phyloP scores from a whole-genome alignment of 176 grass and related monocot genomes.

The Olyra latifolia region DNA sequence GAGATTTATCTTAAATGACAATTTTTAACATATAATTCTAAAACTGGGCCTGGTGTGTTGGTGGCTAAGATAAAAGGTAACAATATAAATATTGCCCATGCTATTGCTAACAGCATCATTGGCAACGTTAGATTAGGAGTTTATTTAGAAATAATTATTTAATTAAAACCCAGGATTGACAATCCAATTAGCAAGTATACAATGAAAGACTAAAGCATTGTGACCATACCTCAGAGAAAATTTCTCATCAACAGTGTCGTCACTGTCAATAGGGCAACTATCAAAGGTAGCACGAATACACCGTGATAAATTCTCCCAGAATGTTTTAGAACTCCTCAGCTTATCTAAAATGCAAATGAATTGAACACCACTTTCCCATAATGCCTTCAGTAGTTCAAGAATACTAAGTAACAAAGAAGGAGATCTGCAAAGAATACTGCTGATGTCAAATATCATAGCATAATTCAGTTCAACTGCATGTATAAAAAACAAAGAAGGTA shows the following conservation, averaged over 20 bases:
- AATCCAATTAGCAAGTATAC: background rate
- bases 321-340: slow-evolving; percentile 58
- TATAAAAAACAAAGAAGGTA: background rate
- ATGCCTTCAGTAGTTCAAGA: slow-evolving; percentile 71
- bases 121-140: background rate
- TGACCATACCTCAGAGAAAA: slow-evolving; percentile 51
- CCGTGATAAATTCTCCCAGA: slow-evolving; percentile 73
- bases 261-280: slow-evolving; percentile 32
- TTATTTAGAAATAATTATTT: background rate
- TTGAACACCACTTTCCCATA: slow-evolving; percentile 82
- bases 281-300: slow-evolving; percentile 51
- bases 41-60: background rate
- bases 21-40: slow-evolving; percentile 3
- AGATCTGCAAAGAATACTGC: slow-evolving; percentile 36
- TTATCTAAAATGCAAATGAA: slow-evolving; percentile 67
- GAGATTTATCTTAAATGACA: background rate
- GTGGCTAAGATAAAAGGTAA: background rate
- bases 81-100: background rate
- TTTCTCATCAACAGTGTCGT: slow-evolving; percentile 31
- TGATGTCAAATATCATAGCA: slow-evolving; percentile 15
- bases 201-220: background rate
- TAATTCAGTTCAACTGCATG: slow-evolving; percentile 14
- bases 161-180: background rate
- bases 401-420: slow-evolving; percentile 66
- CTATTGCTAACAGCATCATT: background rate